Evolutionary conservation across 306 rosid genomes (phyloP), one percentile per base, ranked within the genome.

Genomic region (Cicer pinnatifidum): DNA sequence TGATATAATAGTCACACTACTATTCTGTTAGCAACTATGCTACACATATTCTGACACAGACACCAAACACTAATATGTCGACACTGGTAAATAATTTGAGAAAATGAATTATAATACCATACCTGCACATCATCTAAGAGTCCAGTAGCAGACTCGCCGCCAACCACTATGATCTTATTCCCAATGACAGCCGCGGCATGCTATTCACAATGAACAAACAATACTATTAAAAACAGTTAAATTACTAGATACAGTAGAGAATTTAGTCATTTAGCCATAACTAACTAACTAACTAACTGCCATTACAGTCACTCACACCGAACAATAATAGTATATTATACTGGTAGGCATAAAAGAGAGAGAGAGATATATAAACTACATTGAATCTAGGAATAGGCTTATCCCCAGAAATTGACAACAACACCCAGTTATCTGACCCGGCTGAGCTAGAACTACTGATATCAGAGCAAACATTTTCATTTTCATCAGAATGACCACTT

Each of bases 101-200:
- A 23, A 23, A 23, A 23, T 23, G 33, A 23, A 3, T 23, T 23
- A 23, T 23, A 23, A 23, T 40, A 69, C 51, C 41, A 61, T 54
- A 93, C 97, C 91, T 93, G 93, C 13, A 89, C 98, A 61, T 93
- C 98, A 76, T 93, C 93, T 58, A 91, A 83, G 76, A 93, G 71
- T 37, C 83, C 96, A 73, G 77, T 83, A 17, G 88, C 89, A 37
- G 94, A 84, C 84, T 93, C 98, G 10, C 97, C 97, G 0, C 98
- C 98, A 62, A 93, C 98, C 68, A 93, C 97, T 59, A 91, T 89
- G 90, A 93, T 89, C 83, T 89, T 93, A 77, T 88, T 91, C 82
- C 94, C 98, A 75, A 93, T 82, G 59, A 93, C 93, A 57, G 98
- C 84, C 1, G 96, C 93, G 0, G 96, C 96, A 80, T 93, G 98